A percentile compares a stretch with the other conserved stretches of the same genome.
Evolutionary conservation across 164 flowering plant genomes (phyloP).

Genomic region (Houttuynia cordata): DNA sequence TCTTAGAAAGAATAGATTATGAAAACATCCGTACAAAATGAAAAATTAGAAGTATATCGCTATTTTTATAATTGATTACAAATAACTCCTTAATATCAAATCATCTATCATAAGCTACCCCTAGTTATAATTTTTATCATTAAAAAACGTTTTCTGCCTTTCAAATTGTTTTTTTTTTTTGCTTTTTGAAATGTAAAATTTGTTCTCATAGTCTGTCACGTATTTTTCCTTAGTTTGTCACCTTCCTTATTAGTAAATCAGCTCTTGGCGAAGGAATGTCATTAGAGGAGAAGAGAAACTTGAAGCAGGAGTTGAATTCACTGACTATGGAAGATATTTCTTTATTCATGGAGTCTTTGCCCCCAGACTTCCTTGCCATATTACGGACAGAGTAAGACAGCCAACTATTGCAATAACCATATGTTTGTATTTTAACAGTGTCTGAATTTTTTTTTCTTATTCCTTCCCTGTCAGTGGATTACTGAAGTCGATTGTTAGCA

Average conservation of each 20-base stretch:
- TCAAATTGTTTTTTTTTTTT: too few species aligned
- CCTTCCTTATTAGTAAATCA: conserved; percentile 41
- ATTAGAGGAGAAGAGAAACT: conserved; percentile 42
- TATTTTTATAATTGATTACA: too few species aligned
- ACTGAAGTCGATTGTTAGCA: conserved; percentile 51
- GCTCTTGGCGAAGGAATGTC: conserved; percentile 68
- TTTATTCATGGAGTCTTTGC: conserved; percentile 83
- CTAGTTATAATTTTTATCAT: too few species aligned
- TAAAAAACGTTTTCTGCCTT: not conserved
- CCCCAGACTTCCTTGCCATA: conserved; percentile 64
- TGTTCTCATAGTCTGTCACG: not conserved
- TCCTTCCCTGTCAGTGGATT: conserved; percentile 53
- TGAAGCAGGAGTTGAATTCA: conserved; percentile 59
- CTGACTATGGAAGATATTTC: conserved; percentile 69
- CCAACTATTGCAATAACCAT: not conserved
- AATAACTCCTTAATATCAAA: not conserved
- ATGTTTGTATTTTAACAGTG: not conserved
- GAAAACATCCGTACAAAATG: too few species aligned
- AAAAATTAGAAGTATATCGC: too few species aligned
- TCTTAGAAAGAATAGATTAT: too few species aligned
- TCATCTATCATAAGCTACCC: not conserved
- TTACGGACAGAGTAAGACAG: conserved; percentile 64
- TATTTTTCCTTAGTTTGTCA: not conserved
- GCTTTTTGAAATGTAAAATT: too few species aligned
- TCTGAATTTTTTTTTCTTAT: too few species aligned